phyloP scores from a whole-genome alignment of 2,329 filamentous ascomycete genomes.

The Corinectria fuckeliana region DNA sequence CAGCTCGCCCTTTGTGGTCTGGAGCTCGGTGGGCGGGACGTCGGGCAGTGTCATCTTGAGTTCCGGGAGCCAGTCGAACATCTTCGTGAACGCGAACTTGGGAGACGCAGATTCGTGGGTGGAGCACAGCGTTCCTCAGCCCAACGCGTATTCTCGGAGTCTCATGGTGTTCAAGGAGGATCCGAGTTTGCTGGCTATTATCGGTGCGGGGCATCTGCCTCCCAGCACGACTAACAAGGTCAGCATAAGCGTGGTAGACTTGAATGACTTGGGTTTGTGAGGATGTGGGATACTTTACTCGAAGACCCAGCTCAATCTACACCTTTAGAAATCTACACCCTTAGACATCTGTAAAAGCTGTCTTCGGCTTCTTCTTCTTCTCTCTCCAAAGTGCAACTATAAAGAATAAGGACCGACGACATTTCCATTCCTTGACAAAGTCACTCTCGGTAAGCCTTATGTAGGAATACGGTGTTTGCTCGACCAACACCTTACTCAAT shows the following conservation, averaged over 20 bases:
- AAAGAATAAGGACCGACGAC: no score
- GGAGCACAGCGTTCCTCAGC: slow-evolving; percentile 43
- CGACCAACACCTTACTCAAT: no score
- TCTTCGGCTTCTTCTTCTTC: no score
- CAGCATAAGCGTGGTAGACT: slow-evolving; percentile 43
- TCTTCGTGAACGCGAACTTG: slow-evolving; percentile 52
- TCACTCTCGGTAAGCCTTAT: no score
- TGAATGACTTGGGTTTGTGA: slow-evolving; percentile 7
- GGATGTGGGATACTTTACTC: neutral
- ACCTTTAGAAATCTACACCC: no score
- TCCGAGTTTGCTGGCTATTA: slow-evolving; percentile 47
- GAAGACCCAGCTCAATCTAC: neutral
- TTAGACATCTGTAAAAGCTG: no score
- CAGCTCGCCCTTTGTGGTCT: slow-evolving; percentile 52
- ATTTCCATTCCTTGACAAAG: no score
- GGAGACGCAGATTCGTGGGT: slow-evolving; percentile 47
- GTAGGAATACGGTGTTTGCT: no score
- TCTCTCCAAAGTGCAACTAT: no score
- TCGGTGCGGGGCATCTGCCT: slow-evolving; percentile 52
- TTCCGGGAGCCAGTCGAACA: slow-evolving; percentile 45
- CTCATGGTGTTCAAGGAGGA: slow-evolving; percentile 46
- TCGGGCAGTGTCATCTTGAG: slow-evolving; percentile 54
- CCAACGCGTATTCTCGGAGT: slow-evolving; percentile 46
- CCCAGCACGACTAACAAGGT: slow-evolving; percentile 54
- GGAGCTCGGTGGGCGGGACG: slow-evolving; percentile 50